These are phyloP conservation scores for Phytophthora macrochlamydospora DNA, from an alignment of 352 stramenopile species.

Conservation along the genomic window DNA sequence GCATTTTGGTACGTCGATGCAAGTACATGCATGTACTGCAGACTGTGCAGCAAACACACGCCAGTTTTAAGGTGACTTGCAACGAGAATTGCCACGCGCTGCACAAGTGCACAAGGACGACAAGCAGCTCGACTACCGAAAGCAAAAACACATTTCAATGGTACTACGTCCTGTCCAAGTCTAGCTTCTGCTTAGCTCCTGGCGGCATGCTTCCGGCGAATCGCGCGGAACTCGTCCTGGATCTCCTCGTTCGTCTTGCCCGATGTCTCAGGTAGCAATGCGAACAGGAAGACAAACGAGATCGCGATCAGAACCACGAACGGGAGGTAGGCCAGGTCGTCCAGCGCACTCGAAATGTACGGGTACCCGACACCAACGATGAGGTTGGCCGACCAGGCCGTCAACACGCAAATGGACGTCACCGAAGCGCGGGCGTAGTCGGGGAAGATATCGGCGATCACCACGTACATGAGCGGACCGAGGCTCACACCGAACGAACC, in stretches of 20 bases:
- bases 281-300: conserved; percentile 42
- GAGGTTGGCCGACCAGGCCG: conserved; percentile 45
- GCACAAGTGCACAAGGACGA: too few relatives aligned
- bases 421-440: conserved; percentile 46
- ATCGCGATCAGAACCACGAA: conserved; percentile 37
- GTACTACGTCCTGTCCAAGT: too few relatives aligned
- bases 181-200: background rate
- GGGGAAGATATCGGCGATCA: conserved; percentile 55
- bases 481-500: conserved; percentile 38
- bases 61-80: too few relatives aligned
- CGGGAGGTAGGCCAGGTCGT: conserved; percentile 39
- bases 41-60: too few relatives aligned
- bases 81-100: too few relatives aligned
- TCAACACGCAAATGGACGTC: conserved; percentile 33
- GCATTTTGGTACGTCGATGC: too few relatives aligned
- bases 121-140: too few relatives aligned
- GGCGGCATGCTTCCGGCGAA: conserved; percentile 20
- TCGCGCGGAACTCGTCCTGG: conserved; percentile 46
- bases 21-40: too few relatives aligned
- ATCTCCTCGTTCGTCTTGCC: conserved; percentile 61
- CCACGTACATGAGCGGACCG: conserved; percentile 44
- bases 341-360: conserved; percentile 42
- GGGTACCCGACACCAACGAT: conserved; percentile 57
- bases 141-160: too few relatives aligned
- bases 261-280: conserved; percentile 46